Evolutionary conservation across 495 filamentous ascomycete genomes (phyloP).

Genomic region (Penicillium herquei): DNA sequence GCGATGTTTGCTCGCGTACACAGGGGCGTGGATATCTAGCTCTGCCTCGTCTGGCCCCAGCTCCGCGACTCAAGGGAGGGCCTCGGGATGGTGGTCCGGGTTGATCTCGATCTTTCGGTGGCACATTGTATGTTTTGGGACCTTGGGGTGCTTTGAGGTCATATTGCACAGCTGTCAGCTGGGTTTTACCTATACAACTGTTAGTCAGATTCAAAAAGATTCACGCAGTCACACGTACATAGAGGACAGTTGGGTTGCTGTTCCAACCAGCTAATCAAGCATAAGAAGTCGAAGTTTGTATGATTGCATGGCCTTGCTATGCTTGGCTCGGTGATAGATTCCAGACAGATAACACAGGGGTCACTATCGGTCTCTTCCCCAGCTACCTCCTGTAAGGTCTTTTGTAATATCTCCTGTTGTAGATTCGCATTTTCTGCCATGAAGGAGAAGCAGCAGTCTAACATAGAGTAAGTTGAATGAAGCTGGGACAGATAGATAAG

Average conservation of each 20-base stretch:
- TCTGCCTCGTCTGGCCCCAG: constrained; percentile 7
- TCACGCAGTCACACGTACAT: constrained; percentile 45
- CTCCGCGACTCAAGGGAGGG: neutral
- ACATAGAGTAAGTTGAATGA: neutral
- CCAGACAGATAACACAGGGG: constrained; percentile 66
- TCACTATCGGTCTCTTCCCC: constrained; percentile 33
- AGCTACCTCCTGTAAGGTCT: constrained; percentile 43
- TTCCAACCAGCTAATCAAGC: constrained; percentile 79
- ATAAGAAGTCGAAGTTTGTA: constrained; percentile 78
- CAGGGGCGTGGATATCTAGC: constrained; percentile 25
- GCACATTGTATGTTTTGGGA: constrained; percentile 53
- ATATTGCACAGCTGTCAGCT: constrained; percentile 68
- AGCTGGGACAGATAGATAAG: constrained; percentile 10
- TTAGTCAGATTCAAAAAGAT: constrained; percentile 13
- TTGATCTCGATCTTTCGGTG: constrained; percentile 5
- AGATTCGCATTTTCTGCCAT: constrained; percentile 44
- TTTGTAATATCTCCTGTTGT: constrained; percentile 42
- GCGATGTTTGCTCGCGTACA: constrained; percentile 22
- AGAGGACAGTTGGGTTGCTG: constrained; percentile 72
- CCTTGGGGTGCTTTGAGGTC: constrained; percentile 51
- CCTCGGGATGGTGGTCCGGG: constrained; percentile 1
- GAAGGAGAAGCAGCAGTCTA: neutral
- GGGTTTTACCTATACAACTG: constrained; percentile 51
- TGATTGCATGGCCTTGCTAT: constrained; percentile 74
- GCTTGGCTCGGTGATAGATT: constrained; percentile 67